phyloP scores from a whole-genome alignment of 306 rosid species.

The Prosopis cineraria region DNA sequence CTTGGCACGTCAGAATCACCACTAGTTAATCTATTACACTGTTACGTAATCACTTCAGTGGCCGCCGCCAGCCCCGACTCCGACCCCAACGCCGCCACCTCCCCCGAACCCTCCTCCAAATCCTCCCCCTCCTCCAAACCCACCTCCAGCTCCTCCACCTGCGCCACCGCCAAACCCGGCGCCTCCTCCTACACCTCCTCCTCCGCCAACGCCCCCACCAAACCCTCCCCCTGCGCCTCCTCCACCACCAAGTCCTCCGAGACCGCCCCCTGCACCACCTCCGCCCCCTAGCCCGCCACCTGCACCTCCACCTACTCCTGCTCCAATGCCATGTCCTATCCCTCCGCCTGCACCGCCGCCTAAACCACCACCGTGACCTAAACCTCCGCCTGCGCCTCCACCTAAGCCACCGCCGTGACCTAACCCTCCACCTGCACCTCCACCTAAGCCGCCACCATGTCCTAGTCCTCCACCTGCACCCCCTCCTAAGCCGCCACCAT shows the following conservation, averaged over 20 bases:
- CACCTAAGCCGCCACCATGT: background rate
- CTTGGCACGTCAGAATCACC: background rate
- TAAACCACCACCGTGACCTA: background rate
- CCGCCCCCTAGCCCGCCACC: conserved; percentile 25
- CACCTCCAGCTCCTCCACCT: conserved; percentile 32
- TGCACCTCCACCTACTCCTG: conserved; percentile 10
- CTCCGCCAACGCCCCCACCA: conserved; percentile 9
- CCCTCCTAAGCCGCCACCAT: conserved; percentile 10
- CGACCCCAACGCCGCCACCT: background rate
- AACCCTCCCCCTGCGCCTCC: background rate
- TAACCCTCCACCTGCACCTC: background rate
- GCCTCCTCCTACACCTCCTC: background rate
- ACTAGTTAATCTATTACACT: too few species aligned
- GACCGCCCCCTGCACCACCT: conserved; percentile 20
- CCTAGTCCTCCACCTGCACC: conserved; percentile 25
- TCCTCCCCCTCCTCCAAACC: conserved; percentile 24
- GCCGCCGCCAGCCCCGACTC: conserved; percentile 28
- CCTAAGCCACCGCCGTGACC: conserved; percentile 12
- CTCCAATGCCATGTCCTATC: background rate
- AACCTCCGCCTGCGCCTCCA: background rate
- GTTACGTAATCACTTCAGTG: background rate
- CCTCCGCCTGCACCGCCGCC: background rate
- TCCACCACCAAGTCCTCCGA: conserved; percentile 5
- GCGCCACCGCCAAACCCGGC: background rate
- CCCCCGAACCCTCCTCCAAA: conserved; percentile 30